A percentile compares a stretch with the other conserved stretches of the same genome.
These are phyloP conservation scores for Epichloe hybrida DNA, from an alignment of 2,329 filamentous ascomycete species.

Conservation along the genomic window DNA sequence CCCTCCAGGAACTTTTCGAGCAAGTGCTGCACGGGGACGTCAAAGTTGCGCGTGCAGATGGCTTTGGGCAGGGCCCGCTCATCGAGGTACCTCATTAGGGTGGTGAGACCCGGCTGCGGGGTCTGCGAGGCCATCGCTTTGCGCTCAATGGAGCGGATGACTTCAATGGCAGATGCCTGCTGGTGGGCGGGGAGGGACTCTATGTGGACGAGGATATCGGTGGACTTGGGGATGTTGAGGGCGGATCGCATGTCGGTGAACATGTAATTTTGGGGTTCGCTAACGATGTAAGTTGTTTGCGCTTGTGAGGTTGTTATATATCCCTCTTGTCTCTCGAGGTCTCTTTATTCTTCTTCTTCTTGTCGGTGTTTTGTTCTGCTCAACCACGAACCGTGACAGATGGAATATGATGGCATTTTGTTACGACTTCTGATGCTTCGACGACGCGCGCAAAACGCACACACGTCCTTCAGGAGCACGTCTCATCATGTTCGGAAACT, in stretches of 20 bases:
- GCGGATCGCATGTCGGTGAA: slow-evolving; percentile 72
- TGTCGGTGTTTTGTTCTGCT: too few species aligned
- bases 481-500: slow-evolving; percentile 1
- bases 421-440: too few species aligned
- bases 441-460: too few species aligned
- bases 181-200: slow-evolving; percentile 50
- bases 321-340: too few species aligned
- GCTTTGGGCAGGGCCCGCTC: slow-evolving; percentile 53
- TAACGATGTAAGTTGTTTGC: slow-evolving; percentile 21
- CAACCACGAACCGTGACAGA: too few species aligned
- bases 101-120: slow-evolving; percentile 65
- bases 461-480: too few species aligned
- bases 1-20: slow-evolving; percentile 57
- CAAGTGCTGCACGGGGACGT: slow-evolving; percentile 61
- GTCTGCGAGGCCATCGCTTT: slow-evolving; percentile 66
- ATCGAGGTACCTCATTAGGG: slow-evolving; percentile 75
- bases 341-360: too few species aligned
- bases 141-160: slow-evolving; percentile 68
- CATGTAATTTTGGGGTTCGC: slow-evolving; percentile 91
- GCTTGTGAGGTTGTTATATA: too few species aligned
- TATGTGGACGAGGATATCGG: slow-evolving; percentile 85
- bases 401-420: too few species aligned
- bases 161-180: slow-evolving; percentile 53
- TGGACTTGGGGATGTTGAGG: slow-evolving; percentile 55
- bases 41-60: slow-evolving; percentile 92